Evolutionary conservation across 257 asterid species (phyloP).

Genomic region (Lantana camara): DNA sequence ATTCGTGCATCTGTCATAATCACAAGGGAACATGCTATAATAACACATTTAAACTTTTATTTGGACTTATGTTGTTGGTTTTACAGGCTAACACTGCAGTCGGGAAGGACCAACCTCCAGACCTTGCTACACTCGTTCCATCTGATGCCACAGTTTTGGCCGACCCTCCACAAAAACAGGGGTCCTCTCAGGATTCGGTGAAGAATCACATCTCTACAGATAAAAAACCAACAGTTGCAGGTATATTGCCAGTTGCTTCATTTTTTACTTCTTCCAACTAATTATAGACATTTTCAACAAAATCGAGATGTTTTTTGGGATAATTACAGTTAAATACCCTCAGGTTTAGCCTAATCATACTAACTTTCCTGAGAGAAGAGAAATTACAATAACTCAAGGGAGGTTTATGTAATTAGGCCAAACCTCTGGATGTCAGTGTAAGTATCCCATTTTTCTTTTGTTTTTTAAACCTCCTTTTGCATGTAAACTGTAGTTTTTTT

Average conservation of each 20-base stretch:
- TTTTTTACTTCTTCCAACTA: neutral
- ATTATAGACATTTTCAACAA: neutral
- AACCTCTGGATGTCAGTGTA: no score
- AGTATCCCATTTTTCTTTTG: no score
- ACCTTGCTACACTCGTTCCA: slow-evolving; percentile 84
- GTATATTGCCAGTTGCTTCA: slow-evolving; percentile 29
- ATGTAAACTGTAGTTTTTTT: neutral
- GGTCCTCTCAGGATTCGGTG: slow-evolving; percentile 39
- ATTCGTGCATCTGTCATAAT: no score
- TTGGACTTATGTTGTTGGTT: slow-evolving; percentile 18
- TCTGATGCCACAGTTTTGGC: slow-evolving; percentile 54
- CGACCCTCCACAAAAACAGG: slow-evolving; percentile 40
- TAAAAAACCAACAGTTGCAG: slow-evolving; percentile 44
- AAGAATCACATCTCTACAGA: slow-evolving; percentile 35
- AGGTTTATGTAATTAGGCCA: no score
- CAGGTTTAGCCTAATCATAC: no score
- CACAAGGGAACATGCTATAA: no score
- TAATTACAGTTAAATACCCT: no score
- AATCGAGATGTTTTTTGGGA: no score
- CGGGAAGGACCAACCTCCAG: slow-evolving; percentile 98
- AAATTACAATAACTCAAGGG: no score
- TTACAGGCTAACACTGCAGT: slow-evolving; percentile 80
- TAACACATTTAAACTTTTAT: neutral
- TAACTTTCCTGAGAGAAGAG: no score
- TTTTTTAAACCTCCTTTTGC: no score